These are phyloP conservation scores for Apiospora rasikravindrae DNA, from an alignment of 2,329 filamentous ascomycete genomes.

Conservation along the genomic window DNA sequence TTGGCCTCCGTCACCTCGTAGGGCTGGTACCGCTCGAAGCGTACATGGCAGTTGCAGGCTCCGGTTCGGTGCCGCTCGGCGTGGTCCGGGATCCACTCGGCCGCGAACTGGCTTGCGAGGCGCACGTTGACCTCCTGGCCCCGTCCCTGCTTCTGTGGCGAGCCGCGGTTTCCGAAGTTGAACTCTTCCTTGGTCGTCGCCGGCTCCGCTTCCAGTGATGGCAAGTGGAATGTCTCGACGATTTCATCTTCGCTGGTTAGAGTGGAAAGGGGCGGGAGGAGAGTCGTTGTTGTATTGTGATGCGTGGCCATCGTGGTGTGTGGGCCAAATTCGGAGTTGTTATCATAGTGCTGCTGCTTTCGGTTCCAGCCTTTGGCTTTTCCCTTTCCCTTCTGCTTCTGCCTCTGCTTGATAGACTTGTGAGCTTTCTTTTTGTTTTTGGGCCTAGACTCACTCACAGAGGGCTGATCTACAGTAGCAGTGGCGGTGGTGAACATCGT, in stretches of 20 bases:
- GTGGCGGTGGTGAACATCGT: not conserved
- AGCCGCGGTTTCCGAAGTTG: not conserved
- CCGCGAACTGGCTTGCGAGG: conserved; percentile 43
- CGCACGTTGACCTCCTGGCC: conserved; percentile 35
- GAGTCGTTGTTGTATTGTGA: not conserved
- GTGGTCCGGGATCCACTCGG: conserved; percentile 49
- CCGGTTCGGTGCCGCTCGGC: conserved; percentile 41
- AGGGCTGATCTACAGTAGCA: not conserved
- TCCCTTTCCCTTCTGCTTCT: not conserved
- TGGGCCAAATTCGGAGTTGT: not conserved
- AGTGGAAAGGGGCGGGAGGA: not conserved
- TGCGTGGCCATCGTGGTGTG: not conserved
- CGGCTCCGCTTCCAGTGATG: not conserved
- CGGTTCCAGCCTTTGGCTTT: not conserved
- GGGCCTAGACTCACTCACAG: not conserved
- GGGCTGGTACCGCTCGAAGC: conserved; percentile 39
- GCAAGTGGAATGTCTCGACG: not conserved
- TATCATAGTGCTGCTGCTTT: not conserved
- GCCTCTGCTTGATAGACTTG: not conserved
- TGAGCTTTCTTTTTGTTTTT: not conserved
- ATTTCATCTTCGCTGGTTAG: not conserved
- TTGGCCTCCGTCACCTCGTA: conserved; percentile 10
- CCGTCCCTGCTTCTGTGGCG: not conserved
- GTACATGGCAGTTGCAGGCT: conserved; percentile 41
- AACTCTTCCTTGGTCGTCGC: not conserved